phyloP scores from a whole-genome alignment of 768 basidiomycete species.

The Candolleomyces eurysporus region DNA sequence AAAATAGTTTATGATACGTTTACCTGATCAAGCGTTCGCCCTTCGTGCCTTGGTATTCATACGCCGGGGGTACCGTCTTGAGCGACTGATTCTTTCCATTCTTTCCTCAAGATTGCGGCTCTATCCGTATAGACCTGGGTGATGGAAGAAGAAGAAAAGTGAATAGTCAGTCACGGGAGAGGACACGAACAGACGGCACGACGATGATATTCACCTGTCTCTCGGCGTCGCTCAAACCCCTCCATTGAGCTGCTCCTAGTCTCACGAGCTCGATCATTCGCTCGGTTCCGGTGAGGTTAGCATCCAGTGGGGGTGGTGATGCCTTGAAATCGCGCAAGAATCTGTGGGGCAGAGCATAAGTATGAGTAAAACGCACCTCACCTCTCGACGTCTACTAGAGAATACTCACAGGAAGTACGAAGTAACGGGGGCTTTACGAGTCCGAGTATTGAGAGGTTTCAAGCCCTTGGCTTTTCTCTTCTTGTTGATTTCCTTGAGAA shows the following conservation, averaged over 20 bases:
- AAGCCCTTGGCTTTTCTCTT: conserved; percentile 6
- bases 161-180: not conserved
- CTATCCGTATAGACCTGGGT: not conserved
- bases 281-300: too few species aligned
- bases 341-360: too few species aligned
- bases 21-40: not conserved
- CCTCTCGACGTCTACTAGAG: not conserved
- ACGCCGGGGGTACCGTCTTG: too few species aligned
- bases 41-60: not conserved
- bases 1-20: not conserved
- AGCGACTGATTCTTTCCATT: not conserved
- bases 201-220: not conserved
- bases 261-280: too few species aligned
- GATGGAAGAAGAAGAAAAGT: not conserved
- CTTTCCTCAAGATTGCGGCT: not conserved
- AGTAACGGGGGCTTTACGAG: not conserved
- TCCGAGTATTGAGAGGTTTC: not conserved
- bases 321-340: too few species aligned
- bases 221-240: too few species aligned
- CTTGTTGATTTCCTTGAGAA: conserved; percentile 16
- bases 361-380: too few species aligned
- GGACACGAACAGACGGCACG: not conserved
- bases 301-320: too few species aligned
- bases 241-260: too few species aligned
- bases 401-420: conserved; percentile 12